Base-by-base conservation (phyloP, 768 basidiomycete species). In the Lentinula boryana region DNA sequence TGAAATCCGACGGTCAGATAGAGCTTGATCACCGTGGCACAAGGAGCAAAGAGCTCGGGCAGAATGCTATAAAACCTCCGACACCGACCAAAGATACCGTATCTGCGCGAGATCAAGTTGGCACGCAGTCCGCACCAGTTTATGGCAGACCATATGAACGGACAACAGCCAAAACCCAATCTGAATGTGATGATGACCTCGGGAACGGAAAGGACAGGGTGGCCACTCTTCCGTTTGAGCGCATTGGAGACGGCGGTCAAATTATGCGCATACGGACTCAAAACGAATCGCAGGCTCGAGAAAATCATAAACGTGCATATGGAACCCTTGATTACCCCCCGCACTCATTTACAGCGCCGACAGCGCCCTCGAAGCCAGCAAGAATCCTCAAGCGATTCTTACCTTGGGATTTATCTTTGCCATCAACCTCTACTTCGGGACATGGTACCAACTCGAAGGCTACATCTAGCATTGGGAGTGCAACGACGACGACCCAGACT, bases 311-410 rank as follows among this genome's bases (percentile, higher is more conserved):
- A 18, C 53, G 53, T 16, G 35, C 53, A 12, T 54, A 54, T 23
- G 53, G 53, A 12, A 54, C 36, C 18, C 36, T 41, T 8, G 55
- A 43, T 4, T 27, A 56, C 12, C 23, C 55, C 6, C 55, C 38
- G 5, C 21, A 41, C 21, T 56, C 55, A 7, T 56, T 40, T 40
- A 12, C 55, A 41, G 16, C 16, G 3, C 8, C 40, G 16, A 9
- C 57, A 8, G n/a, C 36, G 23, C 9, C 57, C 15, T 58, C 57
- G 6, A 33, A 7, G 32, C 23, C 38, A 23, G 16, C 57, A 5
- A 58, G 27, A 27, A 48, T 58, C 40, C 31, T 58, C 18, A 58
- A 58, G 23, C 46, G 57, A 8, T 48, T 58, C n/a, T 49, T 58
- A 49, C 43, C 57, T 32, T 58, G 57, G 57, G 57, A 58, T 35